Percentiles rank a stretch among this genome's conserved stretches.
phyloP scores from a whole-genome alignment of 2,329 filamentous ascomycete genomes.

The Pezicula carpinea region DNA sequence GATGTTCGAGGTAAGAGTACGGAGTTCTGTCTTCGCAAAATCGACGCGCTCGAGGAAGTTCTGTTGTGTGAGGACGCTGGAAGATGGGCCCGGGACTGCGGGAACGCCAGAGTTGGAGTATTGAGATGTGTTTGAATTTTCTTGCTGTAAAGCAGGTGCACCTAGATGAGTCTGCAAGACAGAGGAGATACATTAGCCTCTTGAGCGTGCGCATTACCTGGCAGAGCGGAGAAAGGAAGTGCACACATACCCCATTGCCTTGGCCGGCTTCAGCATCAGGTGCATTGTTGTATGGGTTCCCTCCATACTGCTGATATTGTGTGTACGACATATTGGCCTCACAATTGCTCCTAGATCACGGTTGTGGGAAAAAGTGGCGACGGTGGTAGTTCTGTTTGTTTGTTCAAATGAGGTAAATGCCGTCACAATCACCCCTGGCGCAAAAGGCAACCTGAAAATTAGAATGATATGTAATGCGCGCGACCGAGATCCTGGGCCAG shows the following conservation, averaged over 20 bases:
- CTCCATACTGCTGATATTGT: conserved; percentile 48
- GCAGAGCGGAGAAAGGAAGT: not conserved
- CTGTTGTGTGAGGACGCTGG: conserved; percentile 50
- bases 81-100: conserved; percentile 17
- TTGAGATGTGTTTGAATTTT: conserved; percentile 21
- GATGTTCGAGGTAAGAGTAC: conserved; percentile 61
- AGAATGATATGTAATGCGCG: not conserved
- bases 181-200: conserved; percentile 1
- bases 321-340: conserved; percentile 53
- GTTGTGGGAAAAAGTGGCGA: not conserved
- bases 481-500: not conserved
- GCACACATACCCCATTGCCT: conserved; percentile 23
- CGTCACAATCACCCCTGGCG: not conserved
- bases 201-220: not conserved
- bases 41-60: conserved; percentile 67
- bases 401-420: conserved; percentile 1
- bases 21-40: conserved; percentile 63
- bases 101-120: conserved; percentile 23
- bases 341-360: conserved; percentile 18
- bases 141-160: conserved; percentile 19
- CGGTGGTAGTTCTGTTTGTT: not conserved
- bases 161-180: conserved; percentile 11
- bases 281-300: conserved; percentile 58
- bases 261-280: conserved; percentile 34
- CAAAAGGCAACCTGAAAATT: not conserved